These are phyloP conservation scores for Backusella sp. DNA, from an alignment of 192 early-diverging fungal genomes.

Conservation along the genomic window DNA sequence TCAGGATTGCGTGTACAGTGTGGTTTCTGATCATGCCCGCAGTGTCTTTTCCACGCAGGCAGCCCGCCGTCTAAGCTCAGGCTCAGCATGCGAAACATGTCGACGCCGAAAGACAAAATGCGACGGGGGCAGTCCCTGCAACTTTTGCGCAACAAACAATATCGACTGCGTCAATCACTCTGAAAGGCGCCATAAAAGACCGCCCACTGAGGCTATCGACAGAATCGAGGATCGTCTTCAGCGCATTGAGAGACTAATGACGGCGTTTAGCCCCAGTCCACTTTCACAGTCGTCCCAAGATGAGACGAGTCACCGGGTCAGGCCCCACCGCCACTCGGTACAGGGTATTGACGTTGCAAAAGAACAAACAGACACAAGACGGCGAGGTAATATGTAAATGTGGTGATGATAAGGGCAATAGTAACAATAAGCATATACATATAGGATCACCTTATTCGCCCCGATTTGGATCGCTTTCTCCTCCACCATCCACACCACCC, in stretches of 20 bases:
- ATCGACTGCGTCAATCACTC: slow-evolving; percentile 36
- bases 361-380: slow-evolving; percentile 29
- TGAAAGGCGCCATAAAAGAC: slow-evolving; percentile 20
- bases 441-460: slow-evolving; percentile 14
- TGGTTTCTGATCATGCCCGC: slow-evolving; percentile 30
- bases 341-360: slow-evolving; percentile 37
- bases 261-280: slow-evolving; percentile 31
- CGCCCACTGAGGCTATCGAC: slow-evolving; percentile 32
- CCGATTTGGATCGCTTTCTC: slow-evolving; percentile 19
- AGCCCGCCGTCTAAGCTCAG: slow-evolving; percentile 27
- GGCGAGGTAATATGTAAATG: not conserved
- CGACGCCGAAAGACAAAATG: slow-evolving; percentile 37
- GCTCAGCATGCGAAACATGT: slow-evolving; percentile 39
- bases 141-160: slow-evolving; percentile 27
- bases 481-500: slow-evolving; percentile 13
- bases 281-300: slow-evolving; percentile 15
- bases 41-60: slow-evolving; percentile 27
- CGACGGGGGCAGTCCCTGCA: slow-evolving; percentile 35
- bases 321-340: slow-evolving; percentile 36
- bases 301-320: not conserved
- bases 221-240: slow-evolving; percentile 36
- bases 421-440: too few species aligned
- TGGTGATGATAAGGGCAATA: too few species aligned
- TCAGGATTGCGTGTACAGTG: slow-evolving; percentile 31
- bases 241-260: slow-evolving; percentile 37